phyloP scores from a whole-genome alignment of 2,329 filamentous ascomycete genomes.

The Zasmidium cellare region DNA sequence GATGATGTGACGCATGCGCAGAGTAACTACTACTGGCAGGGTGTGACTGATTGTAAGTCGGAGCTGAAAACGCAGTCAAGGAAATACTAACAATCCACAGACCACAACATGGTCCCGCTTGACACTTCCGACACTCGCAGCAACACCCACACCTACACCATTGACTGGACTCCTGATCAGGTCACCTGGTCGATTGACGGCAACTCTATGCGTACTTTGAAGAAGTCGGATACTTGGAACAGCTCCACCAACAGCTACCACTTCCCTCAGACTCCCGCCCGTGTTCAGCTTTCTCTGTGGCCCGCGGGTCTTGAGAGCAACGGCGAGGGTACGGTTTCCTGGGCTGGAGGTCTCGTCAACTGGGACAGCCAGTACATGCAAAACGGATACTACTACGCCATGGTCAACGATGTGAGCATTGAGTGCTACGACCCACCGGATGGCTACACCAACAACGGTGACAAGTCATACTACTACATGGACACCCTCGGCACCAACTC shows the following conservation, averaged over 20 bases:
- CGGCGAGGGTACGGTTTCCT: slow-evolving; percentile 78
- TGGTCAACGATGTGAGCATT: slow-evolving; percentile 74
- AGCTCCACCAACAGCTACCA: slow-evolving; percentile 75
- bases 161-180: slow-evolving; percentile 85
- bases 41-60: slow-evolving; percentile 80
- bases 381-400: slow-evolving; percentile 86
- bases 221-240: slow-evolving; percentile 84
- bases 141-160: slow-evolving; percentile 85
- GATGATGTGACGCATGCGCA: slow-evolving; percentile 74
- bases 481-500: slow-evolving; percentile 67
- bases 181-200: slow-evolving; percentile 89
- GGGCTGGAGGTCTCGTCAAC: slow-evolving; percentile 88
- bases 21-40: slow-evolving; percentile 97
- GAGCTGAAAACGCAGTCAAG: not conserved
- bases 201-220: slow-evolving; percentile 69
- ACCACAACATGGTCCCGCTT: slow-evolving; percentile 74
- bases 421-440: slow-evolving; percentile 84
- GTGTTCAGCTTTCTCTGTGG: slow-evolving; percentile 94
- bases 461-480: slow-evolving; percentile 74
- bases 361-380: slow-evolving; percentile 83
- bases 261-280: slow-evolving; percentile 87
- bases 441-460: slow-evolving; percentile 61
- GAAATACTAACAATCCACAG: slow-evolving; percentile 46
- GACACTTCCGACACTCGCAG: slow-evolving; percentile 68
- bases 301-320: slow-evolving; percentile 81